Evolutionary conservation across 805 yeast genomes (phyloP), one percentile per base, ranked within the genome.

Genomic region (Yarrowia keelungensis): DNA sequence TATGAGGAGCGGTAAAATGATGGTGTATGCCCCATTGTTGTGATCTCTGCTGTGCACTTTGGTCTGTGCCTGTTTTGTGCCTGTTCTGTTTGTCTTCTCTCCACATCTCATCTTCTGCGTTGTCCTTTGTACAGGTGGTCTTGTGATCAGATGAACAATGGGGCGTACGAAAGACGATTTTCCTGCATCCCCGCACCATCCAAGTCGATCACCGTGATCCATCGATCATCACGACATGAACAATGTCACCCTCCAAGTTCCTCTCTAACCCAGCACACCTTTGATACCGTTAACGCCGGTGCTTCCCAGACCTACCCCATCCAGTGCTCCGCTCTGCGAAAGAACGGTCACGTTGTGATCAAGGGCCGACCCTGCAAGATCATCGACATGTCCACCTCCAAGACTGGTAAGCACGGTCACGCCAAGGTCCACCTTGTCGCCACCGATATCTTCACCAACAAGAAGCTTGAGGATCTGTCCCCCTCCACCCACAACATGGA

Each of bases 331-430:
- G 97, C 99, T 76, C 92, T 95, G 85, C 93, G 99, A 89, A 95
- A 95, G 96, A 90, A 88, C 87, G 99, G 99, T 81, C 96, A 91
- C 89, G 99, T 95, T 81, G 96, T 89, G 78, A 95, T 94, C 86
- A 95, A 95, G 88, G 87, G 91, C 80, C 96, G 99, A 89, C 99
- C 99, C 82, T 95, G 98, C 89, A 95, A 95, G 89, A 95, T 95
- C 84, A 97, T 95, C 79, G 99, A 95, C 83, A 95, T 95, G 99
- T 95, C 99, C 73, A 95, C 99, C 81, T 95, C 99, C 80, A 95
- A 95, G 90, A 95, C 99, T 78, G 99, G 99, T 86, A 95, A 95
- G 98, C 99, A 95, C 90, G 99, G 99, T 87, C 99, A 95, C 95
- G 99, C 99, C 83, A 95, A 95, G 89, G 99, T 95, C 84, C 98